Evolutionary conservation across 305 asterid species (phyloP).

Genomic region (Solanum chacoense): DNA sequence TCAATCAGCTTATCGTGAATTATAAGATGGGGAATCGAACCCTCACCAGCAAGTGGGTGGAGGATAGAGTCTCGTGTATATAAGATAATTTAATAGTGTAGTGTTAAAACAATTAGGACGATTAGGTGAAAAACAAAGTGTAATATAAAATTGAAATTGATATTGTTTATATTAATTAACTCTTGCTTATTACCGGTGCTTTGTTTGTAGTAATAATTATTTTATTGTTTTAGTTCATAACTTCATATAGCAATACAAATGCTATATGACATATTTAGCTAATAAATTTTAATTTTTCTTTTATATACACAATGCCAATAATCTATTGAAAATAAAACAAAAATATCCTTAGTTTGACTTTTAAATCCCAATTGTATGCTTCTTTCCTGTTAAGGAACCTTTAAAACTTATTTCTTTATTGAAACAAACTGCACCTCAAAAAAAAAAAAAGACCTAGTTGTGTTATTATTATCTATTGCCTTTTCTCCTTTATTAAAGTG

Average conservation of each 20-base stretch:
- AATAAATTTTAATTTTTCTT: no score
- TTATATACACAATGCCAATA: neutral
- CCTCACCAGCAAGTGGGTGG: neutral
- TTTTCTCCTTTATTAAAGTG: neutral
- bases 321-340: neutral
- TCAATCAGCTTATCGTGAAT: neutral
- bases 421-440: neutral
- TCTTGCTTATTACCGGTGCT: neutral
- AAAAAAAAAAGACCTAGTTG: neutral
- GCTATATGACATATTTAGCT: no score
- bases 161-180: neutral
- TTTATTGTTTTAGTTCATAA: neutral
- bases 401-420: no score
- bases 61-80: neutral
- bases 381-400: neutral
- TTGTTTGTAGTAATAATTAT: neutral
- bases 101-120: neutral
- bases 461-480: neutral
- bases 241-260: neutral
- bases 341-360: neutral
- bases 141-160: neutral
- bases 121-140: neutral
- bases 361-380: neutral
- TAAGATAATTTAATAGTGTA: neutral
- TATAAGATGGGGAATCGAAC: neutral